Evolutionary conservation across 75 land plant species (phyloP), one percentile per base, ranked within the genome.

Genomic region (Pinus taeda): DNA sequence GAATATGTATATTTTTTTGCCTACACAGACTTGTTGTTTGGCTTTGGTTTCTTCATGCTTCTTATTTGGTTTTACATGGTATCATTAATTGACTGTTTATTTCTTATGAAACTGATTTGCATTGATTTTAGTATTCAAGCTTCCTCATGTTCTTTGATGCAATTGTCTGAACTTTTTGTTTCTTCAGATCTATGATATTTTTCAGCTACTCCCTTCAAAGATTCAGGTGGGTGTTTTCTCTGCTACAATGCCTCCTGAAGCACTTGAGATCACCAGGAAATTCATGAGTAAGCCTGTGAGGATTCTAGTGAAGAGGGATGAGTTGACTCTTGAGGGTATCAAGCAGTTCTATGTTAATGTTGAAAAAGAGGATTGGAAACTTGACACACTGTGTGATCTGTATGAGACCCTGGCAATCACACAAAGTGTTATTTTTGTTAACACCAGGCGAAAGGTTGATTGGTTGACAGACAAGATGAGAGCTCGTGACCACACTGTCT

Each of bases 331-430:
- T 12, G 89, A 87, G 82, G 89, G 89, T 82, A 87, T 87, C 79
- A 87, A 87, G 82, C 89, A 87, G 74, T 87, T 87, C 24, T 87
- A 87, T 63, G 88, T 87, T n/a, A 86, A 87, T 45, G 89, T 87
- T 24, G 88, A 87, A 60, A 75, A 88, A 18, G 88, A 87, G 76
- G 89, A 87, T 24, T 86, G 88, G 81, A 87, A 85, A 36, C 76
- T 87, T 56, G 89, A 87, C 42, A 87, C 89, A 0, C 74, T 85
- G 36, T 87, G 89, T 72, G 89, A 87, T 70, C 85, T 87, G 37
- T 87, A 87, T 65, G 89, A 86, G 62, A 87, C 89, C 8, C 70
- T 87, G 60, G 89, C 89, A 3, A 87, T 87, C 62, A 86, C 89
- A 8, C 89, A 87, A 73, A 85, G 89, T 66, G 89, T 87, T 24